Percentiles rank a stretch among this genome's conserved stretches.
phyloP scores from a whole-genome alignment of 2,329 filamentous ascomycete genomes.

The Ilyonectria sp. region DNA sequence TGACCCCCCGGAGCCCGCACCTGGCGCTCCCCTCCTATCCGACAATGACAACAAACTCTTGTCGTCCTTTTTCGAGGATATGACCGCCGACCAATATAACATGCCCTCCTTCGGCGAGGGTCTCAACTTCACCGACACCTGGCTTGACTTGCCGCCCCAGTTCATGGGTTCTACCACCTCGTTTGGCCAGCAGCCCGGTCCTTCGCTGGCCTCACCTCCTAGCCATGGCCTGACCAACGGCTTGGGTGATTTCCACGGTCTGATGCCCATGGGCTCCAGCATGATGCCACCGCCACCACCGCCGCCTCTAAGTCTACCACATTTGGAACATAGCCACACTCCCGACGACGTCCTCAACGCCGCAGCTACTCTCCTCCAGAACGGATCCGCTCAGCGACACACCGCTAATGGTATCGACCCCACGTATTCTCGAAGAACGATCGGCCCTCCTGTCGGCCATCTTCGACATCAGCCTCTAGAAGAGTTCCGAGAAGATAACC shows the following conservation, averaged over 20 bases:
- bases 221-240: conserved; percentile 40
- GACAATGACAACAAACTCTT: conserved; percentile 73
- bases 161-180: conserved; percentile 78
- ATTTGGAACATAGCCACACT: conserved; percentile 50
- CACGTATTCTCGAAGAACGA: conserved; percentile 43
- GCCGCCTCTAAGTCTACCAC: conserved; percentile 46
- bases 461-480: conserved; percentile 60
- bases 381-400: conserved; percentile 52
- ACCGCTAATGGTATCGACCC: conserved; percentile 46
- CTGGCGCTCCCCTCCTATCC: conserved; percentile 76
- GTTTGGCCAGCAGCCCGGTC: conserved; percentile 67
- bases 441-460: conserved; percentile 57
- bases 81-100: conserved; percentile 66
- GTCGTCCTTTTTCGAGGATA: conserved; percentile 69
- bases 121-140: conserved; percentile 65
- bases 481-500: conserved; percentile 59
- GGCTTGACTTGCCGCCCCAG: conserved; percentile 73
- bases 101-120: conserved; percentile 66
- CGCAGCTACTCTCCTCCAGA: conserved; percentile 68
- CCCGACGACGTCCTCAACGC: conserved; percentile 70
- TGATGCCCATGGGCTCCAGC: conserved; percentile 46
- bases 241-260: conserved; percentile 40
- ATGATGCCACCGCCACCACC: conserved; percentile 56
- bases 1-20: conserved; percentile 73
- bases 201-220: conserved; percentile 45